Base-by-base conservation (phyloP, 768 basidiomycete species). In the Phanerodontia chrysosporium region DNA sequence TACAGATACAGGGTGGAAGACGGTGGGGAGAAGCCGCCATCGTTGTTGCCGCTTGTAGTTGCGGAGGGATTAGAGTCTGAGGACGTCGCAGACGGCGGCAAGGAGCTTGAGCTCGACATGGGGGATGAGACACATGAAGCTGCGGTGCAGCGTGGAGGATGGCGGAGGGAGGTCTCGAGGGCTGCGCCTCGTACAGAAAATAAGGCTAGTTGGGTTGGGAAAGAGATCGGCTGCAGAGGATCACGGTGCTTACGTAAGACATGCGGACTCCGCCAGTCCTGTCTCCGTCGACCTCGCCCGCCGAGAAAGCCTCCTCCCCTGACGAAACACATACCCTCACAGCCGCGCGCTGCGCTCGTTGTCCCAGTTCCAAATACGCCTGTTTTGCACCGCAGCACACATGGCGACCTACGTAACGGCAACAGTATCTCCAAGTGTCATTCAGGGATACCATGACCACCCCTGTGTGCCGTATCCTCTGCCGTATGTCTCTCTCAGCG, bases 1-100 rank as follows among this genome's bases (percentile, higher is more conserved):
- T 44, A 61, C 60, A 61, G 55, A 32, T 61, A 61, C 18, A 61
- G 51, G 21, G 60, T 61, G 18, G 60, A 61, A 8, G 60, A 61
- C 25, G 60, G 60, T 21, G 60, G 46, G 18, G 60, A 61, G 25
- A 35, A 42, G 14, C 53, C 53, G 29, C 39, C 44, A n/a, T 36
- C 49, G 14, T 25, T 35, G 42, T 25, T n/a, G 16, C 45, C 18
- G 21, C 42, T 45, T 16, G 57, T 42, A 4, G 29, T 4, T 12
- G 55, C 32, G 36, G 60, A 22, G 10, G 24, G 21, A 27, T 28
- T 36, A 51, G 60, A 56, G 27, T 13, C 29, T 5, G 49, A 24
- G 39, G 58, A 52, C 25, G 55, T 56, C 55, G 55, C 32, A 4
- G 55, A 29, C 18, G 49, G 44, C 46, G 60, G 30, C 27, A 29